These are phyloP conservation scores for Triangularia verruculosa DNA, from an alignment of 2,329 filamentous ascomycete genomes.

Conservation along the genomic window DNA sequence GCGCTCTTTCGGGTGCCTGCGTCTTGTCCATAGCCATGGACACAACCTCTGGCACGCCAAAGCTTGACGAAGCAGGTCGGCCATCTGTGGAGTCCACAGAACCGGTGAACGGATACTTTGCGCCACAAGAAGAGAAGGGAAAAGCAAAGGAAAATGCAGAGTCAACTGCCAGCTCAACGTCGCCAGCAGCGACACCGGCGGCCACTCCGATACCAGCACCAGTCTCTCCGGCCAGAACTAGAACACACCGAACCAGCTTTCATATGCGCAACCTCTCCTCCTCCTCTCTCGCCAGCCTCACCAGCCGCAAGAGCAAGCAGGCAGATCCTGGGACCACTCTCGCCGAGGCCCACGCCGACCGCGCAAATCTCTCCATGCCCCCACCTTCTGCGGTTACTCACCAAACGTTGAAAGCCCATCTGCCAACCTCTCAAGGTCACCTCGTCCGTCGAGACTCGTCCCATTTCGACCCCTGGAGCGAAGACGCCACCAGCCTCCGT, in stretches of 20 bases:
- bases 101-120: not conserved
- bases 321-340: constrained; percentile 54
- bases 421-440: constrained; percentile 36
- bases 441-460: constrained; percentile 42
- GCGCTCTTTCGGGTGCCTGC: not conserved
- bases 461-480: constrained; percentile 41
- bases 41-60: not conserved
- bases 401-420: constrained; percentile 27
- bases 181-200: not conserved
- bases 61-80: not conserved
- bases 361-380: constrained; percentile 63
- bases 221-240: constrained; percentile 1
- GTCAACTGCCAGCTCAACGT: not conserved
- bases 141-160: not conserved
- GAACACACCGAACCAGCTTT: constrained; percentile 11
- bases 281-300: constrained; percentile 15
- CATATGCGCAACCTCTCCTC: constrained; percentile 10
- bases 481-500: constrained; percentile 29
- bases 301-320: constrained; percentile 54
- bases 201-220: not conserved
- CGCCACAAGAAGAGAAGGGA: not conserved
- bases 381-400: constrained; percentile 44
- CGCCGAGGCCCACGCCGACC: constrained; percentile 54
- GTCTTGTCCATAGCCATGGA: constrained; percentile 3
- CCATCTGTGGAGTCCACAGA: not conserved